These are phyloP conservation scores for Saccharomyces hybrid DNA, from an alignment of 1,139 yeast genomes.

Conservation along the genomic window DNA sequence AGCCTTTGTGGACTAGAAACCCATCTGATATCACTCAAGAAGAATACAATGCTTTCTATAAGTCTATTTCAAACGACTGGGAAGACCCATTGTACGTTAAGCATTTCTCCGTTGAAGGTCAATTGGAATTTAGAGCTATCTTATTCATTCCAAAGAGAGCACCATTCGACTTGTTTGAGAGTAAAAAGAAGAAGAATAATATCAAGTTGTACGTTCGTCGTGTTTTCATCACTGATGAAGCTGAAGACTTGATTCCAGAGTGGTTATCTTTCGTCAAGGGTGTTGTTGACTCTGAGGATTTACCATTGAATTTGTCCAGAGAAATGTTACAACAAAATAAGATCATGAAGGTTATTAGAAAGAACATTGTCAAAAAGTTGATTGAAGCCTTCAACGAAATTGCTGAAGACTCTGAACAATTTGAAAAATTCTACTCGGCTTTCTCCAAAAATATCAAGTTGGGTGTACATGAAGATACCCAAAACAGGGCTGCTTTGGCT, in stretches of 20 bases:
- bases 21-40: constrained; percentile 97
- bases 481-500: constrained; percentile 92
- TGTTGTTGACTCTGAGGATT: constrained; percentile 99
- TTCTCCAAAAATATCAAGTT: constrained; percentile 97
- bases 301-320: constrained; percentile 99
- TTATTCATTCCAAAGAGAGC: constrained; percentile 98
- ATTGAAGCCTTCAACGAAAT: constrained; percentile 98
- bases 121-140: constrained; percentile 97
- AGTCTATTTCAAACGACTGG: constrained; percentile 99
- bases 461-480: constrained; percentile 98
- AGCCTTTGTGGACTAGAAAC: constrained; percentile 99
- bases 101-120: constrained; percentile 99
- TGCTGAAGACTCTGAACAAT: constrained; percentile 98
- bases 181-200: constrained; percentile 98
- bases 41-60: constrained; percentile 98
- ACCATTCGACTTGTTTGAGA: constrained; percentile 95
- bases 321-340: constrained; percentile 99
- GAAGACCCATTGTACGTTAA: constrained; percentile 99
- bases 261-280: constrained; percentile 98
- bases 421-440: constrained; percentile 96
- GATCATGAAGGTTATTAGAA: constrained; percentile 98
- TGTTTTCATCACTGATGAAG: constrained; percentile 99
- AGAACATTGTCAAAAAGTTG: constrained; percentile 97
- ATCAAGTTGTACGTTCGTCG: constrained; percentile 99
- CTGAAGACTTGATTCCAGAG: constrained; percentile 98